These are phyloP conservation scores for Chaetomium strumarium DNA, from an alignment of 2,329 filamentous ascomycete genomes.

Conservation along the genomic window DNA sequence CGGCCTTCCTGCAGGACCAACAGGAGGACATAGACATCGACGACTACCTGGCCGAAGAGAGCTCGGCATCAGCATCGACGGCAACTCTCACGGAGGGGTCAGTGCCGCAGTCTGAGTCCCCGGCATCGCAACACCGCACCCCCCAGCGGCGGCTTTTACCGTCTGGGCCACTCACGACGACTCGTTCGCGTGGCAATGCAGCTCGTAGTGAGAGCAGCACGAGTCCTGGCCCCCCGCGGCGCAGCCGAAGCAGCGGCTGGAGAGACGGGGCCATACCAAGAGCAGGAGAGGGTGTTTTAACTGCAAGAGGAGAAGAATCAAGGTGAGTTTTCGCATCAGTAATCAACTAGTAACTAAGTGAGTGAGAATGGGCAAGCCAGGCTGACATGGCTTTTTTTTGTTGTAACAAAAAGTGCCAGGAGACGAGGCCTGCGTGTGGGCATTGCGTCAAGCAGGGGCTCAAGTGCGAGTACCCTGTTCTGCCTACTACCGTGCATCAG, in stretches of 20 bases:
- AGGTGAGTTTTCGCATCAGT: conserved; percentile 34
- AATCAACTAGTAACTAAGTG: too few species aligned
- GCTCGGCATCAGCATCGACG: conserved; percentile 24
- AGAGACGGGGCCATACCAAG: conserved; percentile 60
- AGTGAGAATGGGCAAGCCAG: background rate
- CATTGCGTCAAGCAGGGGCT: conserved; percentile 59
- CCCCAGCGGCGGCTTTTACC: background rate
- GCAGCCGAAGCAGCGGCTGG: conserved; percentile 36
- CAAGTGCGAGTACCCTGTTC: conserved; percentile 55
- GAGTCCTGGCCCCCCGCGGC: conserved; percentile 4
- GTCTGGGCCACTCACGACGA: background rate
- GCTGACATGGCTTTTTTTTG: too few species aligned
- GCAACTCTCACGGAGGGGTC: background rate
- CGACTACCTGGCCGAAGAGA: conserved; percentile 26
- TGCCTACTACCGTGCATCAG: conserved; percentile 46
- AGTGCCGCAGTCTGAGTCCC: background rate
- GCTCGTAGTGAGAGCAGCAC: conserved; percentile 2
- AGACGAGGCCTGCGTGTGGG: conserved; percentile 56
- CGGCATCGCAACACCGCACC: background rate
- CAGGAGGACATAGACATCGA: conserved; percentile 21
- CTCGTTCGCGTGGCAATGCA: background rate
- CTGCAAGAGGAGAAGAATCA: conserved; percentile 61
- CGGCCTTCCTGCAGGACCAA: conserved; percentile 32
- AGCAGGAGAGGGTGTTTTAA: conserved; percentile 61
- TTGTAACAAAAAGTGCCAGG: conserved; percentile 54